Evolutionary conservation across 768 basidiomycete species (phyloP).

Genomic region (Pholiota conissans): DNA sequence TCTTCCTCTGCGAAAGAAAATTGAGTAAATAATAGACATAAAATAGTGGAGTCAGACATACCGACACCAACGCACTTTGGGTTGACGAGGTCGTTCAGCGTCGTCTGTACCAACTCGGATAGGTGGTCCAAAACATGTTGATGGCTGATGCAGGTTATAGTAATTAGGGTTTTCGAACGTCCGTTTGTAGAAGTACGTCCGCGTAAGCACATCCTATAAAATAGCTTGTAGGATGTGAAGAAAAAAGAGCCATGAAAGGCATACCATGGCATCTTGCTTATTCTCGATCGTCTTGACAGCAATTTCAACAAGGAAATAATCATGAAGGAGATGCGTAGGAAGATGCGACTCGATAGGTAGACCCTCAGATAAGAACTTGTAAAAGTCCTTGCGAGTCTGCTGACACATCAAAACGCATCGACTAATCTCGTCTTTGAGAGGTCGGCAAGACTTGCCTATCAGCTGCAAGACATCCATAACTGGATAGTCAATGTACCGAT

Average conservation of each 20-base stretch:
- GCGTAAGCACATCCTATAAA: slow-evolving; percentile 87
- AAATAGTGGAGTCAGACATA: slow-evolving; percentile 27
- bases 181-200: slow-evolving; percentile 97
- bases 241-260: slow-evolving; percentile 16
- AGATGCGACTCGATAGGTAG: slow-evolving; percentile 96
- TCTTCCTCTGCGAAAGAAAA: slow-evolving; percentile 68
- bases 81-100: slow-evolving; percentile 85
- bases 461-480: slow-evolving; percentile 99
- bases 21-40: background rate
- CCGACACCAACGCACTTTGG: slow-evolving; percentile 95
- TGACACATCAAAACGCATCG: slow-evolving; percentile 98
- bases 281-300: slow-evolving; percentile 99
- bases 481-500: slow-evolving; percentile 96
- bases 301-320: slow-evolving; percentile 98
- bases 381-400: slow-evolving; percentile 97
- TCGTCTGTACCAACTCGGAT: slow-evolving; percentile 94
- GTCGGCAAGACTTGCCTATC: slow-evolving; percentile 98
- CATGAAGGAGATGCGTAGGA: slow-evolving; percentile 86
- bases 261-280: slow-evolving; percentile 94
- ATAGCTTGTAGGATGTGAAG: slow-evolving; percentile 5
- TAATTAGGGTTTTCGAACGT: slow-evolving; percentile 98
- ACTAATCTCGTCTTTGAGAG: slow-evolving; percentile 82
- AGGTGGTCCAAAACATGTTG: slow-evolving; percentile 95
- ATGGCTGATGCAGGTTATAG: slow-evolving; percentile 92
- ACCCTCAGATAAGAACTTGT: slow-evolving; percentile 97